Percentiles rank a stretch among this genome's conserved stretches.
phyloP scores from a whole-genome alignment of 108 stramenopile species.

The Cyclotella kingstonii region DNA sequence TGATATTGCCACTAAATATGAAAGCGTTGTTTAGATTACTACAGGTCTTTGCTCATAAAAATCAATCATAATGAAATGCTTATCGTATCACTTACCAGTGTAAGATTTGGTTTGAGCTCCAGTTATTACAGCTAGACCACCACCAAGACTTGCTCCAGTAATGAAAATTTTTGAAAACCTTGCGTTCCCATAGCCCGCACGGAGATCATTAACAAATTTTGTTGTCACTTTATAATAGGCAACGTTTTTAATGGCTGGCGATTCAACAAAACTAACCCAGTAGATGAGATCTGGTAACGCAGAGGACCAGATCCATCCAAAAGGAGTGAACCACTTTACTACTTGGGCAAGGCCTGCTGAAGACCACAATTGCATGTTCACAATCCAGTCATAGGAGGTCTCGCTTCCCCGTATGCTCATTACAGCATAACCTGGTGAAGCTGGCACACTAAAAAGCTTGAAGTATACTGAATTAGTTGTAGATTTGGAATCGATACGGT shows the following conservation, averaged over 20 bases:
- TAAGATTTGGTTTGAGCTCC: constrained; percentile 70
- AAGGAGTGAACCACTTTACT: constrained; percentile 57
- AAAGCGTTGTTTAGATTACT: too few relatives aligned
- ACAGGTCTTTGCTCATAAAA: neutral
- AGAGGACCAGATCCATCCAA: constrained; percentile 67
- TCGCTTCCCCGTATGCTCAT: constrained; percentile 74
- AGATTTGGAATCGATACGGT: constrained; percentile 22
- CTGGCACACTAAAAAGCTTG: constrained; percentile 53
- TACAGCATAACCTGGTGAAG: constrained; percentile 31
- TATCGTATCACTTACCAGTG: constrained; percentile 15
- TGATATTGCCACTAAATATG: constrained; percentile 59
- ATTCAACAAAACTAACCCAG: constrained; percentile 33
- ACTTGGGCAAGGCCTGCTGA: constrained; percentile 61
- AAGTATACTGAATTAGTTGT: constrained; percentile 48
- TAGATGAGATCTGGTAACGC: constrained; percentile 54
- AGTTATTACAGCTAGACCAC: constrained; percentile 79
- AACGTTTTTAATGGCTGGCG: constrained; percentile 28
- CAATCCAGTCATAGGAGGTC: constrained; percentile 68
- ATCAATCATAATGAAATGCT: neutral
- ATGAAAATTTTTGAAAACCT: constrained; percentile 24
- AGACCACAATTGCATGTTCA: constrained; percentile 74
- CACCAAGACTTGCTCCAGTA: constrained; percentile 54
- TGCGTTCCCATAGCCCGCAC: constrained; percentile 22
- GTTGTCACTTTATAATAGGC: constrained; percentile 43
- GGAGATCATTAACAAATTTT: constrained; percentile 33